Evolutionary conservation across 345 rosid genomes (phyloP), one percentile per base, ranked within the genome.

Genomic region (Eucalyptus microcorys): DNA sequence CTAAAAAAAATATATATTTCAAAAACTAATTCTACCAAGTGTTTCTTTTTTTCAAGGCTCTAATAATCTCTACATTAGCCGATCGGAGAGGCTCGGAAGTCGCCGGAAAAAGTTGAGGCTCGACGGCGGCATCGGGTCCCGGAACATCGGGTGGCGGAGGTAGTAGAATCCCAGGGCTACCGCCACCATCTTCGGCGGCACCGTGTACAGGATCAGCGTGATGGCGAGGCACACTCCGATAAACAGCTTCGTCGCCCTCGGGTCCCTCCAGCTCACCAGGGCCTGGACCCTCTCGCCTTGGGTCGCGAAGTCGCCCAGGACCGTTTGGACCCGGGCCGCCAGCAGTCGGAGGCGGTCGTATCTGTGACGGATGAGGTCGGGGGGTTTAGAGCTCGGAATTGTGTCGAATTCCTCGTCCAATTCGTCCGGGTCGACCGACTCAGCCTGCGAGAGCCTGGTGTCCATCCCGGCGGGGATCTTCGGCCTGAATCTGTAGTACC

Each of bases 221-320:
- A 95, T 95, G n/a, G 89, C 94, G 50, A 94, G 91, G 90, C 99
- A 98, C 27, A 95, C 94, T 84, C 94, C 98, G 40, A 98, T 95
- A 92, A 97, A 98, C 89, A 98, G 88, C 86, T 95, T 97, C 2
- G 98, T 97, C 17, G 99, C 99, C 81, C 99, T 93, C 48, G 99
- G 99, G 90, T 98, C 99, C 91, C 99, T 96, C 99, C 99, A 98
- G 86, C 99, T 97, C 87, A 97, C 98, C 87, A 97, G 87, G 19
- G 99, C 99, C 81, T 98, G 99, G 47, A 94, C 88, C 86, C 99
- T 86, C 91, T 98, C 99, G 0, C 99, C 99, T 88, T 97, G 99
- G 42, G 99, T 94, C 14, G 99, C 99, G 87, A 97, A 92, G 93
- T 98, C 99, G 8, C 99, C 99, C 93, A 98, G 89, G 14, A 97